Conservation (phyloP, 73 alveolate genomes). For the Paramecium caudatum region DNA sequence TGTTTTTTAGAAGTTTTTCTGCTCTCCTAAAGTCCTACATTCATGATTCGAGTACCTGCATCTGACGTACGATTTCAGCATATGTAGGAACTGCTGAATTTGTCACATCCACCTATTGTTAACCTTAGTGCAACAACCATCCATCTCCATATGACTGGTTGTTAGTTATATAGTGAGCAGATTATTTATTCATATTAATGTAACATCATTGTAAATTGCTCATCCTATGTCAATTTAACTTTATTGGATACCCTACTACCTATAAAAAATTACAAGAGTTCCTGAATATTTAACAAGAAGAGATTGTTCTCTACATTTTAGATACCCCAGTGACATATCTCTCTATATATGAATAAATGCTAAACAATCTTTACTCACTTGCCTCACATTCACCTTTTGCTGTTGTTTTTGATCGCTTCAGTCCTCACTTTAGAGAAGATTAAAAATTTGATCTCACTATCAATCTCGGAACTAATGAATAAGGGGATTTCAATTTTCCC, state of each 20-base stretch:
- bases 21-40: slow-evolving; percentile 67
- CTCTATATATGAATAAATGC: not conserved
- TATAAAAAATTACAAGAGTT: not conserved
- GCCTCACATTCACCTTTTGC: not conserved
- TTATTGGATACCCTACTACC: not conserved
- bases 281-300: not conserved
- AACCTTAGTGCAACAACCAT: slow-evolving; percentile 59
- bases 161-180: slow-evolving; percentile 64
- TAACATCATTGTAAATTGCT: slow-evolving; percentile 36
- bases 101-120: slow-evolving; percentile 35
- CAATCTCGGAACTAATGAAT: not conserved
- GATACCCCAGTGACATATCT: not conserved
- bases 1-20: slow-evolving; percentile 46
- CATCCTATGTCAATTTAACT: not conserved
- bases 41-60: not conserved
- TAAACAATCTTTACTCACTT: not conserved
- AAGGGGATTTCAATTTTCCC: not conserved
- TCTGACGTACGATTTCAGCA: slow-evolving; percentile 56
- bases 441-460: not conserved
- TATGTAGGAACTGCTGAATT: slow-evolving; percentile 50
- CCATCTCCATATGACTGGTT: slow-evolving; percentile 54
- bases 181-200: slow-evolving; percentile 24
- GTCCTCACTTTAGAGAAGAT: not conserved
- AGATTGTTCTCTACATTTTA: not conserved
- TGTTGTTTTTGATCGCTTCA: not conserved